phyloP scores from a whole-genome alignment of 768 basidiomycete genomes.

The Lentinula lateritia region DNA sequence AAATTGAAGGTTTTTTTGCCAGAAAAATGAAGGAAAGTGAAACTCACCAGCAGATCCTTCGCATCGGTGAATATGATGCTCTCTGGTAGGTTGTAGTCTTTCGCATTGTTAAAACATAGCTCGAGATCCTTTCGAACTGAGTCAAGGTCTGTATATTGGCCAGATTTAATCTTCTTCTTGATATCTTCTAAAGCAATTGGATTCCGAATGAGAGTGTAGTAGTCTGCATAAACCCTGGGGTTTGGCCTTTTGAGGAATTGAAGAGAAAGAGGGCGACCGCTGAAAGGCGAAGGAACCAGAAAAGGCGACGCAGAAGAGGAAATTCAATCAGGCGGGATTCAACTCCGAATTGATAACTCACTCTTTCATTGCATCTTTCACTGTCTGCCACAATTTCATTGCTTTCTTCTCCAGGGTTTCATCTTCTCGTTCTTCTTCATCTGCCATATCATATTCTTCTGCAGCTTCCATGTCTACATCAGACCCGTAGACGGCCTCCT shows the following conservation, averaged over 20 bases:
- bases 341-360: constrained; percentile 47
- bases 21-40: background rate
- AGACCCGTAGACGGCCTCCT: constrained; percentile 27
- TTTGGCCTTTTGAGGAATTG: constrained; percentile 68
- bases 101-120: constrained; percentile 75
- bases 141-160: constrained; percentile 56
- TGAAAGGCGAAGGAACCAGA: constrained; percentile 30
- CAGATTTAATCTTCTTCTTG: constrained; percentile 66
- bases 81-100: constrained; percentile 75
- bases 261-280: constrained; percentile 56
- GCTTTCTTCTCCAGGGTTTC: constrained; percentile 58
- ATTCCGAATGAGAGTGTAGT: constrained; percentile 71
- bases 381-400: constrained; percentile 66
- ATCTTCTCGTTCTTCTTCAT: constrained; percentile 22
- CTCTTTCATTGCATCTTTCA: constrained; percentile 84
- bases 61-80: constrained; percentile 79
- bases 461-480: constrained; percentile 37
- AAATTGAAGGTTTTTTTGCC: background rate
- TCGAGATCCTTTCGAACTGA: constrained; percentile 70
- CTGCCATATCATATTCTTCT: constrained; percentile 21
- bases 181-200: constrained; percentile 90
- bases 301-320: constrained; percentile 12
- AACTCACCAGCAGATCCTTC: constrained; percentile 70
- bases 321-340: constrained; percentile 12
- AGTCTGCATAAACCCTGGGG: constrained; percentile 78